Evolutionary conservation across 768 basidiomycete genomes (phyloP).

Genomic region (Boletus rubroflammeus): DNA sequence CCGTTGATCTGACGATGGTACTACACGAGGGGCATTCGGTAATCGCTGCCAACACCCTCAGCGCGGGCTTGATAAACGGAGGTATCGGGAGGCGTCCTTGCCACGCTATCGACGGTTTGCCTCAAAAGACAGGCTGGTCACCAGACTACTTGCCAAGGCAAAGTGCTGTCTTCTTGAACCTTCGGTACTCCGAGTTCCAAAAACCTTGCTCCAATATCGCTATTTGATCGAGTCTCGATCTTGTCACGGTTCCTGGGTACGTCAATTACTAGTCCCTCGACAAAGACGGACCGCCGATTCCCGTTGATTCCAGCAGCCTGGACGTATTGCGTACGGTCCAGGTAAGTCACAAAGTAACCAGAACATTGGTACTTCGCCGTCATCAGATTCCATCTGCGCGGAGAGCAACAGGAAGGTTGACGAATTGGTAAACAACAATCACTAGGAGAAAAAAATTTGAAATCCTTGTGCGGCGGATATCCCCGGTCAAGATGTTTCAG

Average conservation of each 20-base stretch:
- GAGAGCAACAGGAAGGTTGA: neutral
- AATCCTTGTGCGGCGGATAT: neutral
- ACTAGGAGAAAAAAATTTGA: neutral
- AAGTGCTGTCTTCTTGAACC: neutral
- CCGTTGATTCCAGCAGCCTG: neutral
- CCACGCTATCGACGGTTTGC: neutral
- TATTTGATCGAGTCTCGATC: neutral
- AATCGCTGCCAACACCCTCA: neutral
- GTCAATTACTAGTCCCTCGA: neutral
- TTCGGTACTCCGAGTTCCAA: neutral
- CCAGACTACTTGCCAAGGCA: neutral
- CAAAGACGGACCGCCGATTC: neutral
- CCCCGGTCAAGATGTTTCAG: slow-evolving; percentile 5
- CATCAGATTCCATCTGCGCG: slow-evolving; percentile 5
- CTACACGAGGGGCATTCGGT: neutral
- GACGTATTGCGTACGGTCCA: neutral
- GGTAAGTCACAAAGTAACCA: neutral
- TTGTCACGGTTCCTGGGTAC: neutral
- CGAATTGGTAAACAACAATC: neutral
- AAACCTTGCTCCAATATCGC: neutral
- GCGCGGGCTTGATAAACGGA: neutral
- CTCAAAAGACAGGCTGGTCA: neutral
- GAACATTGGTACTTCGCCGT: neutral
- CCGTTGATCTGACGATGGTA: neutral
- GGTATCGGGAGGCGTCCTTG: neutral